Percentiles rank a stretch among this genome's conserved stretches.
Conservation (phyloP, 345 rosid genomes). For the Lumnitzera littorea region DNA sequence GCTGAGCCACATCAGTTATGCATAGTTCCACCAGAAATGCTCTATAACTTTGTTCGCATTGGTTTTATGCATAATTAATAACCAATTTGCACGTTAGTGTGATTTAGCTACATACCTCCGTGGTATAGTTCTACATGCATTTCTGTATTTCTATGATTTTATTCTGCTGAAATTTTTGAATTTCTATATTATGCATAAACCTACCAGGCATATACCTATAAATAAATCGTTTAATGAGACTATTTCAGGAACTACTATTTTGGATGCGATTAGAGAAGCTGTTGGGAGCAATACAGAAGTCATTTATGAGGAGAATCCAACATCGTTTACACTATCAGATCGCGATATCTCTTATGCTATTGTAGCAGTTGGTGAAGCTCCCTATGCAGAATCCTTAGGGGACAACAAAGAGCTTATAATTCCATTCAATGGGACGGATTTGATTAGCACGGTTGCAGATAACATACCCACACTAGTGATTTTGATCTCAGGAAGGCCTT, state of each 20-base stretch:
- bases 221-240: neutral
- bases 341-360: slow-evolving; percentile 52
- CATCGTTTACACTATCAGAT: slow-evolving; percentile 41
- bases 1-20: too few relatives aligned
- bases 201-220: too few relatives aligned
- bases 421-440: slow-evolving; percentile 49
- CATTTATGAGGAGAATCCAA: slow-evolving; percentile 45
- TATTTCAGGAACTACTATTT: slow-evolving; percentile 63
- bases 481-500: slow-evolving; percentile 69
- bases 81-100: too few relatives aligned
- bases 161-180: neutral
- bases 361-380: slow-evolving; percentile 70
- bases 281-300: slow-evolving; percentile 66
- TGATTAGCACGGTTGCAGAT: slow-evolving; percentile 43
- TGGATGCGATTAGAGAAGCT: slow-evolving; percentile 55
- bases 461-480: slow-evolving; percentile 54
- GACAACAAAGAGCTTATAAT: slow-evolving; percentile 51
- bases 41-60: too few relatives aligned
- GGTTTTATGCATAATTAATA: too few relatives aligned
- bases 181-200: too few relatives aligned
- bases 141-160: neutral
- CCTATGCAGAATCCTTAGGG: slow-evolving; percentile 68
- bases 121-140: neutral
- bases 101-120: neutral
- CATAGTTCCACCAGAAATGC: too few relatives aligned